These are phyloP conservation scores for Clitopilus hobsonii DNA, from an alignment of 768 basidiomycete species.

Conservation along the genomic window DNA sequence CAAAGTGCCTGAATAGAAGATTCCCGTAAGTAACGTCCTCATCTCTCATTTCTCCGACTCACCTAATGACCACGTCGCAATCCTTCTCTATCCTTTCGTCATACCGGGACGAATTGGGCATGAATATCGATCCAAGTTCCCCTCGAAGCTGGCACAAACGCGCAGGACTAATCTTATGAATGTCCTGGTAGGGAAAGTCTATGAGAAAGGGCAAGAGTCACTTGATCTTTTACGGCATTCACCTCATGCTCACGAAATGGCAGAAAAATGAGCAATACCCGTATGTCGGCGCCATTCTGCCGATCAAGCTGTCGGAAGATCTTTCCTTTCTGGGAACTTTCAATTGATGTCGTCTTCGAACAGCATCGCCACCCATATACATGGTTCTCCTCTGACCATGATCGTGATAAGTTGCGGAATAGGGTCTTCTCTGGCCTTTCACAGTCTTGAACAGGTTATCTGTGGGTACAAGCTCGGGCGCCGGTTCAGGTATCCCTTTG, in stretches of 20 bases:
- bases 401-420: no score
- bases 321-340: background rate
- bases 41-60: background rate
- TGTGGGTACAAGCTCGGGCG: no score
- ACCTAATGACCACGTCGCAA: background rate
- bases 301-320: background rate
- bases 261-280: no score
- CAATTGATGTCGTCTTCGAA: background rate
- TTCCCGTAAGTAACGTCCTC: background rate
- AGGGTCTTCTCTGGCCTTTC: no score
- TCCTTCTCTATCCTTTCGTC: background rate
- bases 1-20: slow-evolving; percentile 26
- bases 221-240: background rate
- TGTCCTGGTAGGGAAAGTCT: background rate
- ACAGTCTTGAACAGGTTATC: no score
- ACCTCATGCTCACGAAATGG: no score
- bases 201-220: slow-evolving; percentile 3
- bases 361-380: no score
- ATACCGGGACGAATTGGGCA: background rate
- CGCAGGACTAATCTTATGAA: no score
- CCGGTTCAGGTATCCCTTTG: no score
- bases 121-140: background rate
- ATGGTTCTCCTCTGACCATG: no score
- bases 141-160: no score
- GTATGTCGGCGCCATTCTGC: background rate